These are phyloP conservation scores for Colletotrichum plurivorum DNA, from an alignment of 2,329 filamentous ascomycete species.

Conservation along the genomic window DNA sequence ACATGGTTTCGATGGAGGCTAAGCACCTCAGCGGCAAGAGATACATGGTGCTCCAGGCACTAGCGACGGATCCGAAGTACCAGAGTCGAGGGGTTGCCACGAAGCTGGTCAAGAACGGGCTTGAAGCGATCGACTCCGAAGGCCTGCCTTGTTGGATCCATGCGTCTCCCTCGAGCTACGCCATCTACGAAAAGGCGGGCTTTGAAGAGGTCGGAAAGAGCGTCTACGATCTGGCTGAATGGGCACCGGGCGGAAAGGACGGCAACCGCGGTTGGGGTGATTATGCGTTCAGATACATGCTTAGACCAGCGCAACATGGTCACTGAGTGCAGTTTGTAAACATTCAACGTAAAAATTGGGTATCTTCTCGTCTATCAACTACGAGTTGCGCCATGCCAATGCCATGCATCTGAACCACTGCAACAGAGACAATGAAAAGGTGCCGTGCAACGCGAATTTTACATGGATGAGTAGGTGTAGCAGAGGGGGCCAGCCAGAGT, in stretches of 20 bases:
- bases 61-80: conserved; percentile 16
- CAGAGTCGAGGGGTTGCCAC: conserved; percentile 19
- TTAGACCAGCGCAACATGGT: neutral
- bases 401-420: no score
- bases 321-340: no score
- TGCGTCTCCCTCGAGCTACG: conserved; percentile 18
- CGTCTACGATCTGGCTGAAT: conserved; percentile 23
- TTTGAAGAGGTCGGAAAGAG: conserved; percentile 24
- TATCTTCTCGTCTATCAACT: no score
- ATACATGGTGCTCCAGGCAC: conserved; percentile 18
- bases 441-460: neutral
- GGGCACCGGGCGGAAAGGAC: neutral
- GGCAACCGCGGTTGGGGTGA: neutral
- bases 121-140: conserved; percentile 2
- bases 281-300: neutral
- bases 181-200: conserved; percentile 9
- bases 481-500: conserved; percentile 38
- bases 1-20: conserved; percentile 14
- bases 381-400: no score
- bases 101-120: neutral
- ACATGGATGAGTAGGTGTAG: conserved; percentile 39
- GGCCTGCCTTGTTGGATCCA: conserved; percentile 21
- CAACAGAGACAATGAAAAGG: no score
- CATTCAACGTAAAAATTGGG: no score
- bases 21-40: neutral